These are phyloP conservation scores for Dysphania ambrosioides DNA, from an alignment of 148 eudicot genomes.

Conservation along the genomic window DNA sequence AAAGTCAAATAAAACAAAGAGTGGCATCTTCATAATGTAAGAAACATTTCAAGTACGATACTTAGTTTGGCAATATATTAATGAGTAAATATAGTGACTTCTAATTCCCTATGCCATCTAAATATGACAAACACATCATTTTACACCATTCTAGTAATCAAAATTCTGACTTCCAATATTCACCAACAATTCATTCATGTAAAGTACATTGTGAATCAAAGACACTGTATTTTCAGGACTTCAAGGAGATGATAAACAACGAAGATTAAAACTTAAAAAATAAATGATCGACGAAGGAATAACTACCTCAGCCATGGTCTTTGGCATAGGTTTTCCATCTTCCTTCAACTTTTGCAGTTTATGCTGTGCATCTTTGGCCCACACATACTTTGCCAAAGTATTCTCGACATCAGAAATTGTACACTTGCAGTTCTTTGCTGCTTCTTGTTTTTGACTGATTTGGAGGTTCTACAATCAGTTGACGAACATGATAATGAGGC, in stretches of 20 bases:
- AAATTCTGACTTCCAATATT: background rate
- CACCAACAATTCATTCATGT: background rate
- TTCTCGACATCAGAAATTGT: constrained; percentile 58
- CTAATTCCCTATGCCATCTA: background rate
- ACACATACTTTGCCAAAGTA: constrained; percentile 61
- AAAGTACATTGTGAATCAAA: background rate
- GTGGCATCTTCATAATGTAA: background rate
- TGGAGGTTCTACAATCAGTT: constrained; percentile 55
- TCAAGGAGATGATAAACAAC: background rate
- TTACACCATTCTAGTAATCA: background rate
- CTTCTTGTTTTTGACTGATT: constrained; percentile 72
- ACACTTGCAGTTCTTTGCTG: constrained; percentile 79
- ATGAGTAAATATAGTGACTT: background rate
- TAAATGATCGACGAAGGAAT: background rate
- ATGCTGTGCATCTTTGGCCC: constrained; percentile 81
- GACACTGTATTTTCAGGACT: background rate
- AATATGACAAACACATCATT: background rate
- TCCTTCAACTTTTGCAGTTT: constrained; percentile 70
- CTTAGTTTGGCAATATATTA: background rate
- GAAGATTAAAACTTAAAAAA: background rate
- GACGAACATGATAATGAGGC: constrained; percentile 18
- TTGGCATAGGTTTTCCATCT: constrained; percentile 90
- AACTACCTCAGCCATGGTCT: constrained; percentile 65
- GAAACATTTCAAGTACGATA: background rate
- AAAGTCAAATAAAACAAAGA: background rate